Base-by-base conservation (phyloP, 805 yeast genomes). In the Candida adriatica region DNA sequence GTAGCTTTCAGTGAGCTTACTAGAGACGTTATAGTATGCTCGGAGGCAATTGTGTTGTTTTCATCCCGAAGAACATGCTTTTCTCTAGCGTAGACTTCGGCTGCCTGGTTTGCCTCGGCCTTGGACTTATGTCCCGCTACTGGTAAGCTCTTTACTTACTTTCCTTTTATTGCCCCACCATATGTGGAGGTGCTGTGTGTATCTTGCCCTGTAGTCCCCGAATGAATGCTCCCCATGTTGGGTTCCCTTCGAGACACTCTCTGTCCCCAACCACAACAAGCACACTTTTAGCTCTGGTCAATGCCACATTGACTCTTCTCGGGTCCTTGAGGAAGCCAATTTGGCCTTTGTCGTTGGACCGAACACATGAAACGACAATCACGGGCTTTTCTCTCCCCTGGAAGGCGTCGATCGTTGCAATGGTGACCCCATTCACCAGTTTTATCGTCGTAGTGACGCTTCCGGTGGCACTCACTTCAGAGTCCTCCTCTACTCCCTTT, bases 341-440 rank as follows among this genome's bases (percentile, higher is more conserved):
- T 34, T 64, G 73, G n/a, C 54, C 53, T 16, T 40, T 36, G 9
- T 55, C 58, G 48, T 79, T 79, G 14, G 77, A 73, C 45, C 95
- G 65, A 16, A 85, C 95, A 45, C 88, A 73, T 3, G 90, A 75
- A 40, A 85, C 64, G 6, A 85, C 64, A 17, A 85, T 76, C 33
- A 77, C 77, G 45, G 79, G 83, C 58, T 81, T 84, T 46, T 84
- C 95, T 43, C 92, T 66, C 16, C 95, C 95, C 56, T 85, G 95
- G 61, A 84, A 85, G 1, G 95, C 92, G 54, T 85, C 95, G 13
- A 85, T 78, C 0, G 85, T 56, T 11, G 71, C 64, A 43, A 73
- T 58, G 57, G 68, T 60, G 13, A 69, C 51, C 4, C 66, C 69
- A 33, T 64, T 61, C 24, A 70, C 45, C 19, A 56, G 56, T 33